Conservation (phyloP, 371 early-diverging fungal species). For the Rhizopus stolonifer region DNA sequence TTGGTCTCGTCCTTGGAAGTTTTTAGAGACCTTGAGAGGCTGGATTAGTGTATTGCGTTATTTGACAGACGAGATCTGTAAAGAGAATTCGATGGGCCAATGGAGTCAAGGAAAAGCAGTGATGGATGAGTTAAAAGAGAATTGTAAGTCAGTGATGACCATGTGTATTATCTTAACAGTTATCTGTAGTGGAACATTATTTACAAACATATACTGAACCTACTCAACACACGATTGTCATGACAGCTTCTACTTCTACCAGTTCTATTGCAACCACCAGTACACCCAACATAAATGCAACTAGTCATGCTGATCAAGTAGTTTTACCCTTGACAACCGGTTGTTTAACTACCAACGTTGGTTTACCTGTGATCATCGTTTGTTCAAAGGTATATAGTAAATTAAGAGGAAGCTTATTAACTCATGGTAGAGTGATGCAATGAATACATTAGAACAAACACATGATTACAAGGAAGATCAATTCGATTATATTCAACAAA, state of each 20-base stretch:
- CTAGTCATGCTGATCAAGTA: constrained; percentile 36
- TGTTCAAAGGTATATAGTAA: constrained; percentile 75
- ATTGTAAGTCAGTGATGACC: constrained; percentile 37
- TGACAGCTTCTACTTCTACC: constrained; percentile 24
- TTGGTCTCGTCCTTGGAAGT: constrained; percentile 88
- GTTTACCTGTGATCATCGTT: constrained; percentile 82
- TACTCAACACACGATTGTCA: not conserved
- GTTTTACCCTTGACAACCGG: constrained; percentile 72
- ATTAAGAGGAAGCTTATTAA: not conserved
- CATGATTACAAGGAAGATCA: constrained; percentile 81
- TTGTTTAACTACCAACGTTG: constrained; percentile 76
- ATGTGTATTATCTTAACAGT: not conserved
- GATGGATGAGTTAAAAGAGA: constrained; percentile 66
- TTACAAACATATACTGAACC: constrained; percentile 55
- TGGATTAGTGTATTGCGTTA: constrained; percentile 71
- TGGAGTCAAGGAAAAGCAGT: constrained; percentile 64
- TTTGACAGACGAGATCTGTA: constrained; percentile 50
- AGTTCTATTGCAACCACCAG: constrained; percentile 20
- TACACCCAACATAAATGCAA: not conserved
- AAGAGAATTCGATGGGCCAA: constrained; percentile 28
- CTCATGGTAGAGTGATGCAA: constrained; percentile 66
- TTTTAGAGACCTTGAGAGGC: constrained; percentile 70
- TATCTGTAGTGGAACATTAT: constrained; percentile 47
- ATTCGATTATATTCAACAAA: constrained; percentile 92
- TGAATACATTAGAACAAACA: constrained; percentile 72